Base-by-base conservation (phyloP, 2,329 filamentous ascomycete species). In the Alternaria ventricosa region DNA sequence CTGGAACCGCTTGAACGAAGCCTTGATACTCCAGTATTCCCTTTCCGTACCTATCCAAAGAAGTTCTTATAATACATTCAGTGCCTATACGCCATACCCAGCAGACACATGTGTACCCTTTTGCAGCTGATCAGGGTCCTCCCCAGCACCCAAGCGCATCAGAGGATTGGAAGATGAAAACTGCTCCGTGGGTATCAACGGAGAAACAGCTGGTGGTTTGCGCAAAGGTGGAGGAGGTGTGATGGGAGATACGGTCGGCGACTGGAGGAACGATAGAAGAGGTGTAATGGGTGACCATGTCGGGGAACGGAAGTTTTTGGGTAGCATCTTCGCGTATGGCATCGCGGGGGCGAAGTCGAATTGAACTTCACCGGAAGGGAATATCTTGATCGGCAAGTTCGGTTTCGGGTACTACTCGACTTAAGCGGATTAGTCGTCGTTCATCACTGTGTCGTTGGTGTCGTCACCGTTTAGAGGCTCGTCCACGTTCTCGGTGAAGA, bases 401-500 rank as follows among this genome's bases (percentile, higher is more conserved):
- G 30, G 27, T 13, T 41, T 55, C 55, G 27, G 44, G 18, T 63
- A 60, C 57, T 63, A 63, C 33, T 56, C 57, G 56, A 36, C 58
- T 62, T 49, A 20, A 25, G 12, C 28, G 22, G 11, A 43, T 61
- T 55, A 69, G 46, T 58, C 46, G 30, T 36, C 57, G 27, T 57
- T 61, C 60, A 61, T 62, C 6, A 22, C n/a, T 18, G 41, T 18
- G 41, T 60, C 30, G 25, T 61, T 51, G 41, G 43, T 57, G n/a
- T 71, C 65, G 41, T 67, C 57, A 57, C 66, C 66, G 44, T 71
- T 67, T 15, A 63, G 33, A 41, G 33, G 20, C 9, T 57, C 60
- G 8, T 65, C 65, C 7, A 28, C 43, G 27, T 66, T 62, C 9
- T 67, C 47, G 30, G 68, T 71, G 64, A 77, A 77, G 41, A 77